Conservation (phyloP, 345 rosid species). For the Corymbia maculata region DNA sequence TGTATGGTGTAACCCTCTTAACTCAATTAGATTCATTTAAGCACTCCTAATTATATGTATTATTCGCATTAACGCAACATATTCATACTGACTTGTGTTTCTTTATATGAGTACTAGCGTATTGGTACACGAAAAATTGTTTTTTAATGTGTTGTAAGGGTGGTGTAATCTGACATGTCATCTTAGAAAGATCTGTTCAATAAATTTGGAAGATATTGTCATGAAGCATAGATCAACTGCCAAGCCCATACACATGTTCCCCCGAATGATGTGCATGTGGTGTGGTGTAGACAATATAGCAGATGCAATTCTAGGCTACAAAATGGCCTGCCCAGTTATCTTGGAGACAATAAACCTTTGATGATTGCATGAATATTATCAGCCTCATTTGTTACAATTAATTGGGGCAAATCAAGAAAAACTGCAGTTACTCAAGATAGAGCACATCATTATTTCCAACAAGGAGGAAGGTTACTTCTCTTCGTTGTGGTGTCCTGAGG, state of each 20-base stretch:
- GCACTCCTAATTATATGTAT: background rate
- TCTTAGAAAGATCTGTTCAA: background rate
- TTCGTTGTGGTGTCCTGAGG: background rate
- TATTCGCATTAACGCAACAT: background rate
- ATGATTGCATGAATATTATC: background rate
- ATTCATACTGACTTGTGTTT: background rate
- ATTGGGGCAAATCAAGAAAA: background rate
- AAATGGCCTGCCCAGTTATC: background rate
- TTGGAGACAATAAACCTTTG: background rate
- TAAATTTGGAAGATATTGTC: background rate
- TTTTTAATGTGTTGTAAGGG: background rate
- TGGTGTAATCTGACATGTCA: background rate
- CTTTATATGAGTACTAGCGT: background rate
- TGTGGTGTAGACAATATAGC: background rate
- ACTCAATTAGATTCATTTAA: background rate
- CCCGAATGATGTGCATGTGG: background rate
- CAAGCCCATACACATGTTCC: background rate
- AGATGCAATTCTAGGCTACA: background rate
- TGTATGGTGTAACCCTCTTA: background rate
- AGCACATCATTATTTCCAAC: conserved; percentile 7
- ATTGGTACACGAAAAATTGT: background rate
- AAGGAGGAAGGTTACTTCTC: conserved; percentile 5
- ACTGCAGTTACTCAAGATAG: background rate
- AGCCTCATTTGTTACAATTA: background rate
- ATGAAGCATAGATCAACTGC: background rate